Evolutionary conservation across 495 filamentous ascomycete species (phyloP), one percentile per base, ranked within the genome.

Genomic region (Amniculicola lignicola): DNA sequence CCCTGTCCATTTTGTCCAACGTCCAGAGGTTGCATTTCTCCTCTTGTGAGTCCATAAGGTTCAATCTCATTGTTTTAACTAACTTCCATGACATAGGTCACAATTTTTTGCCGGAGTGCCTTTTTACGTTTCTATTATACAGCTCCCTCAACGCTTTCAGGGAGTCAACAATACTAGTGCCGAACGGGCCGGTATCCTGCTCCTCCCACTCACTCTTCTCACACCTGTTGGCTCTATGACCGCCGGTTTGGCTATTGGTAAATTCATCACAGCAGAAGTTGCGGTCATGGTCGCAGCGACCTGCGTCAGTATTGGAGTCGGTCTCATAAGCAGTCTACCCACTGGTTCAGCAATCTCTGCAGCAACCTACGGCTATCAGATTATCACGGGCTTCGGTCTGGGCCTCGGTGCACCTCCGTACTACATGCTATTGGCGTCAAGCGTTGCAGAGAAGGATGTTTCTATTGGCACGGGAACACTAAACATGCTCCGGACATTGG

Each of bases 81-180:
- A 31, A 42, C 3, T 6, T 28, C 18, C 23, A 18, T 42, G 16
- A n/a, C 10, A 21, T 10, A 24, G 16, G 10, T 21, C n/a, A 11
- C 5, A n/a, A 11, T 2, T n/a, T 4, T 18, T 38, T 25, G 21
- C 59, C 4, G 61, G 61, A 3, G 44, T 61, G 45, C 47, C 53
- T 6, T 62, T 54, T 44, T 51, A 53, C 16, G 42, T 44, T 6
- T 22, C 46, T 2, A 23, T 65, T 23, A 52, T 65, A 21, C 51
- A 65, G 21, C 49, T 65, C 2, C 62, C 62, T 7, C 62, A 65
- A 33, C 62, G 62, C 39, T 65, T 65, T 24, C 62, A 65, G 28
- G 44, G 24, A 18, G 62, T 62, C 3, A 65, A 65, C 22, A 23
- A 50, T 23, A 59, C 40, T 4, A 57, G 44, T 27, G 57, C 62